Percentiles rank a stretch among this genome's conserved stretches.
phyloP scores from a whole-genome alignment of 352 stramenopile genomes.

The Elongisporangium senticosum region DNA sequence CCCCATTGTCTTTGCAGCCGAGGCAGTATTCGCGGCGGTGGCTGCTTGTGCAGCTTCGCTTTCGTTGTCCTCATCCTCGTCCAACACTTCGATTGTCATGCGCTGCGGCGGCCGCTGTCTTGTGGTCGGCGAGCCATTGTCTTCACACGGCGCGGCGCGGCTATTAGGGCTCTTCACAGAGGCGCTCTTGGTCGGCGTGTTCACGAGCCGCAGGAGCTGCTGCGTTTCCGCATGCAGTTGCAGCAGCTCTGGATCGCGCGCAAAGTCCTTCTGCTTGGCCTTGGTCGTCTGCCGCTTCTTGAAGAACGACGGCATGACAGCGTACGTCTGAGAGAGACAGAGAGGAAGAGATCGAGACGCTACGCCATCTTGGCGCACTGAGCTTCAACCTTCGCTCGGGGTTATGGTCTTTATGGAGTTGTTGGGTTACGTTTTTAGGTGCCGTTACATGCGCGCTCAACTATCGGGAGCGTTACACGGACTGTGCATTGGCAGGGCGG shows the following conservation, averaged over 20 bases:
- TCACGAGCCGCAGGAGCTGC: constrained; percentile 50
- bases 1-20: not conserved
- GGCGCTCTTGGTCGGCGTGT: constrained; percentile 23
- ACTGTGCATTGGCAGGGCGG: too few relatives aligned
- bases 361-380: too few relatives aligned
- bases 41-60: constrained; percentile 1
- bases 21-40: not conserved
- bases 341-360: too few relatives aligned
- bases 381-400: too few relatives aligned
- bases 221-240: constrained; percentile 58
- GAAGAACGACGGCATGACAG: constrained; percentile 14
- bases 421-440: too few relatives aligned
- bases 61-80: constrained; percentile 28
- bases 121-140: constrained; percentile 5
- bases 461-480: too few relatives aligned
- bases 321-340: too few relatives aligned
- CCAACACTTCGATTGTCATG: constrained; percentile 67
- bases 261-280: constrained; percentile 18
- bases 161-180: constrained; percentile 20
- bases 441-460: too few relatives aligned
- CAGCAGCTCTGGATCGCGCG: constrained; percentile 40
- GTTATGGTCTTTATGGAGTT: too few relatives aligned
- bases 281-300: not conserved
- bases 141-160: not conserved
- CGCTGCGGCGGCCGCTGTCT: constrained; percentile 12